A percentile compares a stretch with the other conserved stretches of the same genome.
Conservation (phyloP, 495 filamentous ascomycete genomes). For the Parathielavia appendiculata region DNA sequence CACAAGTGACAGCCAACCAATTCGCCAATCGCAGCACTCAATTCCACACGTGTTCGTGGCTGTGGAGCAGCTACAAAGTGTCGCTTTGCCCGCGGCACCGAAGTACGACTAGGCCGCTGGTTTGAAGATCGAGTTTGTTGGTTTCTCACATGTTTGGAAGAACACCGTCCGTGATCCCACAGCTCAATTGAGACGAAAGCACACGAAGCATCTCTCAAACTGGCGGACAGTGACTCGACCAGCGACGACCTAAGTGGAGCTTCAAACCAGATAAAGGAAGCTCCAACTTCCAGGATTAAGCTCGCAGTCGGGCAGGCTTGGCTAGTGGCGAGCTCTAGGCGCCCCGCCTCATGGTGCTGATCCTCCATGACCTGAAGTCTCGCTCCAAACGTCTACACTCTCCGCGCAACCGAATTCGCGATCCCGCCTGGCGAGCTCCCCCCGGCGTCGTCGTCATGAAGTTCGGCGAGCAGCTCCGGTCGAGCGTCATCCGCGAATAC, state of each 20-base stretch:
- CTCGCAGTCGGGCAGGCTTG: not conserved
- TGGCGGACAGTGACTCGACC: not conserved
- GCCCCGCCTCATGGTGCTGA: conserved; percentile 37
- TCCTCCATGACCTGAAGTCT: conserved; percentile 46
- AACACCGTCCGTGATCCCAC: no score
- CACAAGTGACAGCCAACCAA: no score
- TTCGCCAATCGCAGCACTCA: conserved; percentile 10
- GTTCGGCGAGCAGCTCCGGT: conserved; percentile 93
- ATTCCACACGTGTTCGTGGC: not conserved
- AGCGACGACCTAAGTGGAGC: not conserved
- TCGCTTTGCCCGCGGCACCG: not conserved
- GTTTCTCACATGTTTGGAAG: not conserved
- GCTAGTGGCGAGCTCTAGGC: not conserved
- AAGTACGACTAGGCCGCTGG: no score
- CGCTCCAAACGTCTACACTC: conserved; percentile 32
- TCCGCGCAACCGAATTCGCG: conserved; percentile 19
- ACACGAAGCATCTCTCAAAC: not conserved
- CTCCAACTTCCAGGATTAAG: not conserved
- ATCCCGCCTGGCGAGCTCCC: conserved; percentile 28
- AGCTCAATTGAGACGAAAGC: not conserved
- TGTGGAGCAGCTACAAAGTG: not conserved
- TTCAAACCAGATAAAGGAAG: no score
- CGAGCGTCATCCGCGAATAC: conserved; percentile 91
- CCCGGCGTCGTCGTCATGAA: conserved; percentile 56
- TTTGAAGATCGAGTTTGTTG: not conserved